These are phyloP conservation scores for Scenedesmus sp. DNA, from an alignment of 163 green algal species.

Conservation along the genomic window DNA sequence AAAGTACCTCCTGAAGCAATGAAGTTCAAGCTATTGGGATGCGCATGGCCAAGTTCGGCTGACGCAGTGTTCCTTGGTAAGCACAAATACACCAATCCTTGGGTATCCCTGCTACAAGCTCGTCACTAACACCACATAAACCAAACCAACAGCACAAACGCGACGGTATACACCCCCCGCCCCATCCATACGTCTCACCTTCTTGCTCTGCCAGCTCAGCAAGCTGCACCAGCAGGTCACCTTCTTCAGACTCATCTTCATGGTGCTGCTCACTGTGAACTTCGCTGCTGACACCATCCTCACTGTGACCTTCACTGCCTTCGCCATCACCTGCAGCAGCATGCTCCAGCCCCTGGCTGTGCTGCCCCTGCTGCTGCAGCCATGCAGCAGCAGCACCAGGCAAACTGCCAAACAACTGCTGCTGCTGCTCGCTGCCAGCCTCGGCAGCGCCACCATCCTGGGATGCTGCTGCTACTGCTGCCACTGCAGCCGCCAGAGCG, in stretches of 20 bases:
- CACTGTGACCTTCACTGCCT: background rate
- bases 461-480: constrained; percentile 13
- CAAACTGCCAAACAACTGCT: background rate
- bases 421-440: background rate
- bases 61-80: too few species aligned
- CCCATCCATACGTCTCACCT: background rate
- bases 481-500: constrained; percentile 7
- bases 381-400: constrained; percentile 16
- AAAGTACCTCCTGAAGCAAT: too few species aligned
- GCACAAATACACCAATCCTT: too few species aligned
- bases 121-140: too few species aligned
- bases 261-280: background rate
- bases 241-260: background rate
- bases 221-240: constrained; percentile 46
- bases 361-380: constrained; percentile 1
- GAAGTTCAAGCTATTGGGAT: too few species aligned
- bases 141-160: too few species aligned
- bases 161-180: background rate
- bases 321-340: constrained; percentile 16
- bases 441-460: background rate
- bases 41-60: too few species aligned
- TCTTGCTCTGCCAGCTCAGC: constrained; percentile 34
- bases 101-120: too few species aligned
- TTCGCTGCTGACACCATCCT: background rate
- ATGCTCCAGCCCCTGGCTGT: background rate